Base-by-base conservation (phyloP, 2,329 filamentous ascomycete species). In the Drechslera avenae region DNA sequence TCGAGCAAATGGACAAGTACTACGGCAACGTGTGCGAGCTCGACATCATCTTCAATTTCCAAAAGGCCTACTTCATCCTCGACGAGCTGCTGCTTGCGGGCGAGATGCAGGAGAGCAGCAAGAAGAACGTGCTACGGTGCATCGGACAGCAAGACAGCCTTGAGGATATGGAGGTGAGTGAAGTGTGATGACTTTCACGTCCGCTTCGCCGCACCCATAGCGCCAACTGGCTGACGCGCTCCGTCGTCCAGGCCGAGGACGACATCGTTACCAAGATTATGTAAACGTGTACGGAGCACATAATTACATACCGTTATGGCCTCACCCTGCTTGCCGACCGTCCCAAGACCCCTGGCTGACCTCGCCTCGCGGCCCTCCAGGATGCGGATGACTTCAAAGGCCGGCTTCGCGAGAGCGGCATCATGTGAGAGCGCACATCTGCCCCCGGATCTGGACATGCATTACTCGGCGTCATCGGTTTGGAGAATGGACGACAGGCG, bases 1-100 rank as follows among this genome's bases (percentile, higher is more conserved):
- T 99, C 72, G 94, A 99, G 77, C 94, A 99, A 79, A 99, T 99
- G 94, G 94, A 99, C 83, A 99, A 99, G 76, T 99, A 99, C 81
- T 99, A 97, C 76, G 94, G 94, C 76, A 99, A 99, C 75, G 94
- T 99, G 53, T 99, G 94, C 86, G 94, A 99, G 79, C 85, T 99
- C 60, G 92, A 97, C 75, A 97, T 97, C 77, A 99, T 99, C 75
- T 99, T 99, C 84, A 97, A 96, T 74, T 99, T 99, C 76, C 96
- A 96, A 66, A 99, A 99, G 77, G 94, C 94, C 53, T 99, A 99
- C 77, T 99, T 97, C 77, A 99, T 99, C 64, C 85, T 99, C 39
- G 94, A 99, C 73, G 94, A 99, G 78, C 83, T 99, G 56, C 81
- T 99, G 60, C 82, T 99, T 63, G 94, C 94, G 5, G 94, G 94